Evolutionary conservation across 2,329 filamentous ascomycete species (phyloP), one percentile per base, ranked within the genome.

Genomic region (Conoideocrella luteorostrata): DNA sequence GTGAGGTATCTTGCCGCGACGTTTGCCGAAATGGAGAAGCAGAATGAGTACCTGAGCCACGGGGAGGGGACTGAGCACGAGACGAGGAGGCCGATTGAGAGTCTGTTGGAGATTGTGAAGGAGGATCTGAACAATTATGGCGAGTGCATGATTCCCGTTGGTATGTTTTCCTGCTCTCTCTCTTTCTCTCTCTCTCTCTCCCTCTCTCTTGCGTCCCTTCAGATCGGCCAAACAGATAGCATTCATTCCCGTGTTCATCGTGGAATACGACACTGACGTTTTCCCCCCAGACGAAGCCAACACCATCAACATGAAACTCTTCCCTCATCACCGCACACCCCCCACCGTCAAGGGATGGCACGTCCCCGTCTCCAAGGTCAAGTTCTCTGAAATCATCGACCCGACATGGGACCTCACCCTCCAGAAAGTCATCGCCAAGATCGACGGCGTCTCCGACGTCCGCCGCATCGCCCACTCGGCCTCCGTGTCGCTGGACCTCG

Each of bases 91-190:
- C 70, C 78, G 4, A 94, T 95, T 57, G 86, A 91, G 69, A 88
- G 86, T 52, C 67, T 98, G 52, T 74, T 97, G 53, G 89, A 85
- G 65, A 84, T 85, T 48, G 75, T 86, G 46, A 82, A 82, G 59
- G 81, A 96, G 66, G 90, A 98, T 61, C 61, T 98, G 53, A 96
- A 97, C 60, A 94, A 94, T 56, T 98, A 96, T 59, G 90, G 88
- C 59, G 93, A 98, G 69, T 95, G 90, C 73, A 95, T 95, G 90
- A 95, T 96, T 57, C 90, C 90, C 0, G 91, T 96, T 50, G 87
- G 87, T 90, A 68, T 50, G 78, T 70, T 13, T 32, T 15, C 5
- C 18, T 7, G 7, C 17, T 12, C 24, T 41, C 23, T 10, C 43
- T 17, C 23, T 45, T n/a, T 23, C 39, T 10, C 12, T 22, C 17